These are phyloP conservation scores for Colletotrichum cuscutae DNA, from an alignment of 2,329 filamentous ascomycete species.

Conservation along the genomic window DNA sequence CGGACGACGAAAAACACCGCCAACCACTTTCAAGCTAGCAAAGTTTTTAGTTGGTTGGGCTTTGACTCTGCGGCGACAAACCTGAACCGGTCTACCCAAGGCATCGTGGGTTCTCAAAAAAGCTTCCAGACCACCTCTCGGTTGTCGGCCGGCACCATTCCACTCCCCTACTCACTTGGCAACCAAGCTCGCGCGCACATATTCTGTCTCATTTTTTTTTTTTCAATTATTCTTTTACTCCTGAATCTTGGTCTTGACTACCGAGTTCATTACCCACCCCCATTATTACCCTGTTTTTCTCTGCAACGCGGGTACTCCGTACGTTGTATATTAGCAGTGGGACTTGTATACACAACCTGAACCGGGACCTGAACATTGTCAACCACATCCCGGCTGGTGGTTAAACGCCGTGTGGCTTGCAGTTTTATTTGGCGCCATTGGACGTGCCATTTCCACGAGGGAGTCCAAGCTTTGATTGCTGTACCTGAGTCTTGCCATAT, in stretches of 20 bases:
- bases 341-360: neutral
- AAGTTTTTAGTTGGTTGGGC: slow-evolving; percentile 14
- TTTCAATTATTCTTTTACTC: slow-evolving; percentile 8
- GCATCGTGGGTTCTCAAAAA: slow-evolving; percentile 23
- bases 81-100: slow-evolving; percentile 31
- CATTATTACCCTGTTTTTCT: neutral
- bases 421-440: slow-evolving; percentile 17
- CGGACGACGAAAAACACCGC: slow-evolving; percentile 3
- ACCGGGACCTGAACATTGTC: neutral
- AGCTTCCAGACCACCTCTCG: slow-evolving; percentile 25
- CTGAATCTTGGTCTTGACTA: slow-evolving; percentile 19
- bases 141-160: slow-evolving; percentile 15
- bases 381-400: slow-evolving; percentile 7
- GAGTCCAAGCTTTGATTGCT: slow-evolving; percentile 26
- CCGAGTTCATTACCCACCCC: neutral
- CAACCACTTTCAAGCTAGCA: neutral
- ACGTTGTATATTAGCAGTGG: slow-evolving; percentile 28
- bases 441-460: slow-evolving; percentile 24
- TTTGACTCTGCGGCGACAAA: slow-evolving; percentile 25
- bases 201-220: neutral
- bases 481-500: slow-evolving; percentile 2
- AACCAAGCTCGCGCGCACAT: slow-evolving; percentile 1
- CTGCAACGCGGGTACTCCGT: slow-evolving; percentile 15
- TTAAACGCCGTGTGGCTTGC: slow-evolving; percentile 31
- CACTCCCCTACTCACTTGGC: neutral